Evolutionary conservation across 345 rosid genomes (phyloP), one percentile per base, ranked within the genome.

Genomic region (Citropsis articulata): DNA sequence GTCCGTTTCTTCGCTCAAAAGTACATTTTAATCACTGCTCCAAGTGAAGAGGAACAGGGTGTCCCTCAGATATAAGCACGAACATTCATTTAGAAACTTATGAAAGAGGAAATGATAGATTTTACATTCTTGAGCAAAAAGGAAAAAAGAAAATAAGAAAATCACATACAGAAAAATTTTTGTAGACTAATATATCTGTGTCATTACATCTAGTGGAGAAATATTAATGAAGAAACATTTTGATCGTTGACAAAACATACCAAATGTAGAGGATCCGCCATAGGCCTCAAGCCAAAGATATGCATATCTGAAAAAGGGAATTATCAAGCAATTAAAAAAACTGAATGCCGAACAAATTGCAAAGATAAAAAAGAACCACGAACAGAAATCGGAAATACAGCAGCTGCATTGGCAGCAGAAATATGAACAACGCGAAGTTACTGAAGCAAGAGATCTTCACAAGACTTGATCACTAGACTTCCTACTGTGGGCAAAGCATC

Each of bases 261-360:
- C 92, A 91, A 80, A 77, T 87, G 78, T 79, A 91, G 77, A 53
- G 90, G 84, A 79, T 91, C 94, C 28, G 84, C 73, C 93, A 86
- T 87, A 31, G 94, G 94, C 84, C 71, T 83, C 87, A 84, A 74
- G 73, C 94, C 94, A 83, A 87, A 89, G 71, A 89, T 80, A 84
- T 82, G 82, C 94, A 91, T 89, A 81, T 91, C 94, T 91, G 84
- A 77, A 78, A 79, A 78, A 75, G 68, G 45, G 75, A 68, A 66
- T 30, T 9, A 68, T 63, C 60, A 78, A 66, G 40, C 22, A 82
- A 71, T 53, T 68, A 45, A 78, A 60, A 70, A 66, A 48, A 69
- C 30, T 33, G n/a, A 76, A 76, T 53, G 45, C 24, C 9, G 33
- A 13, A 40, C 22, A 25, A 78, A 59, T 35, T 33, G 28, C n/a